Base-by-base conservation (phyloP, 2,329 filamentous ascomycete species). In the Sporothrix curviconia region DNA sequence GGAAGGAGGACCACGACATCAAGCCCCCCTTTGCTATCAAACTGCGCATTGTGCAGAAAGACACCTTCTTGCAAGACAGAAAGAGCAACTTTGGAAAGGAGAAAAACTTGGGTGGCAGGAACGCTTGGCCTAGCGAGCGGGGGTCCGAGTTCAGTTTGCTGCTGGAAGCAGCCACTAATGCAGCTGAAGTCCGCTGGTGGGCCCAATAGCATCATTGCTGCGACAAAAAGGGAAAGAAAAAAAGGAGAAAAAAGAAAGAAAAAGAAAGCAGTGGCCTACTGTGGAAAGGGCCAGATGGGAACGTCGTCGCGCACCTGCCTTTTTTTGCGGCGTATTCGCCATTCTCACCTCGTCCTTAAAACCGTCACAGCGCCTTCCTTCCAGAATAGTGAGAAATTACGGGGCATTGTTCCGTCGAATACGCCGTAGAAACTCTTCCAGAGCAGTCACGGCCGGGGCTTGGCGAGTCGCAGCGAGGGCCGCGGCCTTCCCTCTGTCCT, bases 111-210 rank as follows among this genome's bases (percentile, higher is more conserved):
- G 49, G 49, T 51, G 50, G 58, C 58, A 59, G 54, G 54, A 55
- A 55, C 43, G 19, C 49, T 44, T 54, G 42, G 47, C 42, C 25
- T 57, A 43, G 47, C 40, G 49, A 51, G 58, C 54, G 54, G 58
- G 46, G 47, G 54, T 54, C 54, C 54, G 54, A 57, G 58, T 57
- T 14, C 57, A 47, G 36, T 53, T 57, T 25, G 57, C 53, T 56
- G 47, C 57, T 56, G 53, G 40, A 53, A 53, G 25, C 34, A 40
- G 53, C 57, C 57, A 43, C 58, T 59, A 59, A 59, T 59, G 58
- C 58, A 59, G 34, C 19, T 34, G 47, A 49, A 53, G 47, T 37
- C 53, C 47, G 40, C 47, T 30, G 55, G 57, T 49, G 57, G 57
- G 15, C 39, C 53, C 57, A 56, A 56, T 42, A 53, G 42, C 25